phyloP scores from a whole-genome alignment of 2,329 filamentous ascomycete genomes.

The Scytalidium sp. region DNA sequence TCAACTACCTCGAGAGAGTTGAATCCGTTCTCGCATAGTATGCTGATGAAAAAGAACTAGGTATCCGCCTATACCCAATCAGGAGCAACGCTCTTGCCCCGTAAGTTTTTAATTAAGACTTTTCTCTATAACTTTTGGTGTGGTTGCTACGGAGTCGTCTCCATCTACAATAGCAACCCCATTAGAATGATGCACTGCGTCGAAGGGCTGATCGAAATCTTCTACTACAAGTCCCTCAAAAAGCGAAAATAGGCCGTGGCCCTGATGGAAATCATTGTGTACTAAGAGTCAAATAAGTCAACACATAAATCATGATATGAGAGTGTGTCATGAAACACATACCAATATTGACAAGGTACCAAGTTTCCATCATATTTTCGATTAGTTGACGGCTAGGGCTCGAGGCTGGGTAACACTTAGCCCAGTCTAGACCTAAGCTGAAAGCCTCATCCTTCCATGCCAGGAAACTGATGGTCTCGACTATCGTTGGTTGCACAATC shows the following conservation, averaged over 20 bases:
- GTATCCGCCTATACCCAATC: neutral
- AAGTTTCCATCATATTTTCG: slow-evolving; percentile 79
- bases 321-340: slow-evolving; percentile 32
- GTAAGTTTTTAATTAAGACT: too few species aligned
- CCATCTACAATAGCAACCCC: slow-evolving; percentile 10
- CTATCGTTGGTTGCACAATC: slow-evolving; percentile 99
- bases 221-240: slow-evolving; percentile 75
- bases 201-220: slow-evolving; percentile 51
- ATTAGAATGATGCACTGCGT: slow-evolving; percentile 11
- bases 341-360: slow-evolving; percentile 96
- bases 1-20: slow-evolving; percentile 20
- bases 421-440: slow-evolving; percentile 89
- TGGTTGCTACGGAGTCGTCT: slow-evolving; percentile 11
- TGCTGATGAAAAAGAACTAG: slow-evolving; percentile 6
- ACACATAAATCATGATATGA: slow-evolving; percentile 10
- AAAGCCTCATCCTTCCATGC: slow-evolving; percentile 99
- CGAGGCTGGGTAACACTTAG: slow-evolving; percentile 76
- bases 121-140: slow-evolving; percentile 10
- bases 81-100: slow-evolving; percentile 15
- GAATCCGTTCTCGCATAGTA: slow-evolving; percentile 26
- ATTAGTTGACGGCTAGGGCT: slow-evolving; percentile 79
- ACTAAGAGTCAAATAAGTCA: slow-evolving; percentile 51
- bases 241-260: slow-evolving; percentile 76
- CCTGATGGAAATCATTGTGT: slow-evolving; percentile 95
- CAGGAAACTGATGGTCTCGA: slow-evolving; percentile 94